These are phyloP conservation scores for Saturnispora ahearnii DNA, from an alignment of 805 yeast species.

Conservation along the genomic window DNA sequence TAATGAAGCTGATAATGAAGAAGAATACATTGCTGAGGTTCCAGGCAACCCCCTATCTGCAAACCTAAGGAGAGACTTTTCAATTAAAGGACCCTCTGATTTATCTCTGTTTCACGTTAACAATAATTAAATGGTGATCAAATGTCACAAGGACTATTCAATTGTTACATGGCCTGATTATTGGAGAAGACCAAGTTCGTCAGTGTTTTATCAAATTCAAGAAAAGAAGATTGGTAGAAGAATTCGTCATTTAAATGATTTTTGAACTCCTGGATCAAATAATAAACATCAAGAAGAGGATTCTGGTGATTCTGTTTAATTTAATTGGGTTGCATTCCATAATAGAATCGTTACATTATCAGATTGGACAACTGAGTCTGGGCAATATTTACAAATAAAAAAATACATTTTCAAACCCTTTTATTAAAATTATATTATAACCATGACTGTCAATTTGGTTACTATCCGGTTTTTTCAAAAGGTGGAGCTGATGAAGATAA, in stretches of 20 bases:
- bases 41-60: neutral
- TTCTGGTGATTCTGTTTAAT: slow-evolving; percentile 20
- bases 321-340: slow-evolving; percentile 37
- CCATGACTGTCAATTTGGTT: slow-evolving; percentile 49
- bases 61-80: slow-evolving; percentile 18
- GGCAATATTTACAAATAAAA: slow-evolving; percentile 54
- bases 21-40: neutral
- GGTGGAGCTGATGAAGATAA: slow-evolving; percentile 71
- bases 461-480: slow-evolving; percentile 48
- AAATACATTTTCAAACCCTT: slow-evolving; percentile 43
- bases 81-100: slow-evolving; percentile 19
- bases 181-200: slow-evolving; percentile 60
- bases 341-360: slow-evolving; percentile 54
- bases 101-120: slow-evolving; percentile 18
- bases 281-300: slow-evolving; percentile 12
- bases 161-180: slow-evolving; percentile 66
- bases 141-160: slow-evolving; percentile 29
- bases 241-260: slow-evolving; percentile 27
- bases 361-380: slow-evolving; percentile 55
- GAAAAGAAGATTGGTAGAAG: slow-evolving; percentile 29
- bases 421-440: slow-evolving; percentile 52
- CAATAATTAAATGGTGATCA: slow-evolving; percentile 22
- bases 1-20: neutral
- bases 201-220: slow-evolving; percentile 50
- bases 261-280: slow-evolving; percentile 16